These are phyloP conservation scores for Nitzschia sp. DNA, from an alignment of 108 stramenopile species.

Conservation along the genomic window DNA sequence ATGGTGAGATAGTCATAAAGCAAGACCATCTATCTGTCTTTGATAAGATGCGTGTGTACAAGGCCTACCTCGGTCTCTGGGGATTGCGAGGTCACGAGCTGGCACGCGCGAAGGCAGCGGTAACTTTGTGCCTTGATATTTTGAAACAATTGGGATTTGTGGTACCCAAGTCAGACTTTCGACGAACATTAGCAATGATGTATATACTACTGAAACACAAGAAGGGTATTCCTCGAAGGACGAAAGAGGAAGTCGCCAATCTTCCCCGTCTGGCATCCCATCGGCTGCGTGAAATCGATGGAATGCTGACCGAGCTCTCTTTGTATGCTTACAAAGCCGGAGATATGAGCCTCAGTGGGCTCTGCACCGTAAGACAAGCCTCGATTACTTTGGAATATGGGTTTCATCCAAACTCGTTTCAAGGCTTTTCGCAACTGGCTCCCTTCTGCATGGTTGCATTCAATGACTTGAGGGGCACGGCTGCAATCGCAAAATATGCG, in stretches of 20 bases:
- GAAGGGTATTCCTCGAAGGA: neutral
- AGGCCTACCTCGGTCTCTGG: neutral
- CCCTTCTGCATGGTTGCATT: conserved; percentile 14
- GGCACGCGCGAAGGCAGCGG: neutral
- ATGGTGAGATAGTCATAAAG: neutral
- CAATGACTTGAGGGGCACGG: neutral
- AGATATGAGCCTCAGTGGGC: neutral
- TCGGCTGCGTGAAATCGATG: neutral
- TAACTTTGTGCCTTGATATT: conserved; percentile 2
- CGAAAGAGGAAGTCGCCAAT: neutral
- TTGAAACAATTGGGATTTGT: conserved; percentile 4
- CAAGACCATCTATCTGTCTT: neutral
- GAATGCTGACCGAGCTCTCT: neutral
- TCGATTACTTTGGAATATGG: conserved; percentile 13
- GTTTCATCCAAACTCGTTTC: neutral
- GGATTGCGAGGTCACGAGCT: neutral
- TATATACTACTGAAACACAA: conserved; percentile 7
- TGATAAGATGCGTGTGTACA: conserved; percentile 10
- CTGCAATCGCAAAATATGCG: neutral
- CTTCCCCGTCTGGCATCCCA: neutral
- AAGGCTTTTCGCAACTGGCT: neutral
- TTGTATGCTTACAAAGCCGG: neutral
- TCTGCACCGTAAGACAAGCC: neutral
- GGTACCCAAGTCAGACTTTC: neutral
- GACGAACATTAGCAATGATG: neutral